Evolutionary conservation across 176 grass and related monocot species (phyloP), one percentile per base, ranked within the genome.

Genomic region (maize (Zea mays)): DNA sequence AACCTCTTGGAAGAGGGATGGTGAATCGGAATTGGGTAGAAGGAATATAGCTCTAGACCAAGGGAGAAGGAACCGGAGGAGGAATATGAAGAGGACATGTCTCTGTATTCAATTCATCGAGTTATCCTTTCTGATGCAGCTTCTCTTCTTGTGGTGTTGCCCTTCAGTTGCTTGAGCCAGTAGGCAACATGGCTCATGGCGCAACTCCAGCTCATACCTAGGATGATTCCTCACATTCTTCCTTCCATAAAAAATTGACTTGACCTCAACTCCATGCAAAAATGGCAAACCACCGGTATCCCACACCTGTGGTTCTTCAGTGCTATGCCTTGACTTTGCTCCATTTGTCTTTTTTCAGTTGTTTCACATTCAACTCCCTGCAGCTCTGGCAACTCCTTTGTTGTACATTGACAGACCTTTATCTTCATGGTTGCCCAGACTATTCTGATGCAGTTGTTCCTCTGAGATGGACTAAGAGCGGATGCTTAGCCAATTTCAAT

Each of bases 191-290:
- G 54, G n/a, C 54, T 15, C 55, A 58, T 58, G 55, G 8, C 8
- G n/a, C n/a, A 57, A 57, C 54, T 20, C 54, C 54, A 57, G 54
- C n/a, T 57, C 54, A 57, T 57, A 57, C n/a, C 54, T 57, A 9
- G 54, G n/a, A 58, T 58, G 8, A 58, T 58, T n/a, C 55, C 16
- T 16, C n/a, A 58, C n/a, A 20, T 58, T 56, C 17, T 20, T 7
- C 8, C 55, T 3, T 20, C 55, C n/a, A 58, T 58, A n/a, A 20
- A 58, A 20, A 21, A 20, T 57, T 4, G 55, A 58, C 55, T 21
- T 58, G 55, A 17, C 55, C 55, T 58, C 55, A 58, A 21, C n/a
- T 58, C n/a, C n/a, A 58, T 58, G n/a, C 55, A 58, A 58, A n/a
- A 20, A 21, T 58, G 8, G 0, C 55, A 21, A 58, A 58, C 55